Conservation (phyloP, 176 grass and related monocot genomes). For the Thalia dealbata region DNA sequence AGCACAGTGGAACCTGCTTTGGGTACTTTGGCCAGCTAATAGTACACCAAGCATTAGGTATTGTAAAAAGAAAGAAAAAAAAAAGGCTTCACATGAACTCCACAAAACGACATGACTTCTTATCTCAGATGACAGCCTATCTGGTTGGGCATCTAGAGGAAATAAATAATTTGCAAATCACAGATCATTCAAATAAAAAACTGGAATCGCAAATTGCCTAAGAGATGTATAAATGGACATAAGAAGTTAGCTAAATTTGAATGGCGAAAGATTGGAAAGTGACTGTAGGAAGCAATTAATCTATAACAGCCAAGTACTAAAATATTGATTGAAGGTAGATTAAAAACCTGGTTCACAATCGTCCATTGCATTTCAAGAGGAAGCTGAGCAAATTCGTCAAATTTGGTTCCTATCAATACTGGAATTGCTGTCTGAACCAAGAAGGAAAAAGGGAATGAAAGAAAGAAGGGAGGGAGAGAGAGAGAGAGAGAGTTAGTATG, state of each 20-base stretch:
- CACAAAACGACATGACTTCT: neutral
- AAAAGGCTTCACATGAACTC: neutral
- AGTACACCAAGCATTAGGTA: neutral
- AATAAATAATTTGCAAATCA: neutral
- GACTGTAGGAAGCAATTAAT: too few species aligned
- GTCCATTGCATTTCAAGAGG: constrained; percentile 99
- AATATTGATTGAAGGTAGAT: too few species aligned
- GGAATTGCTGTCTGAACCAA: constrained; percentile 77
- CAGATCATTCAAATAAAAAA: too few species aligned
- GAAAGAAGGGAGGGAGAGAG: neutral
- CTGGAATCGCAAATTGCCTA: too few species aligned
- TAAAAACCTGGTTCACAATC: constrained; percentile 55
- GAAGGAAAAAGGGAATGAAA: neutral
- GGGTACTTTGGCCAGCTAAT: neutral
- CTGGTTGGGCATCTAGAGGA: neutral
- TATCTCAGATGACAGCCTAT: neutral
- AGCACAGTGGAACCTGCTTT: neutral
- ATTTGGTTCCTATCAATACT: constrained; percentile 91
- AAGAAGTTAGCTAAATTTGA: neutral
- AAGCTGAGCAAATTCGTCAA: constrained; percentile 95
- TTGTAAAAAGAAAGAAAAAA: too few species aligned
- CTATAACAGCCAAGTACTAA: too few species aligned
- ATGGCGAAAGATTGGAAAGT: neutral
- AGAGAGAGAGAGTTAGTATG: neutral
- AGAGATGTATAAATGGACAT: neutral